Base-by-base conservation (phyloP, 2,329 filamentous ascomycete species). In the Ophiostoma piceae region DNA sequence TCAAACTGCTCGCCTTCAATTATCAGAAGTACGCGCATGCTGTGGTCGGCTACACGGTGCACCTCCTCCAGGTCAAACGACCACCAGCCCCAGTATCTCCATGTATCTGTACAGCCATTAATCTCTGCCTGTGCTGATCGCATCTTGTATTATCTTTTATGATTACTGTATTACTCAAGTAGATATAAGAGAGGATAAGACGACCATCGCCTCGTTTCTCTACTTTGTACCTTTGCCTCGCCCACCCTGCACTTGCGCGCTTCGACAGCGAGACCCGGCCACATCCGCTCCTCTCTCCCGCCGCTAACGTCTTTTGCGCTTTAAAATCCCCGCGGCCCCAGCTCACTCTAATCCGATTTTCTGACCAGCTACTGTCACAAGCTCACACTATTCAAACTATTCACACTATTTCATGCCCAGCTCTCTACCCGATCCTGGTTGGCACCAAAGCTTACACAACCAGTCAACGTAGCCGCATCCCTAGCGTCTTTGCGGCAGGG, bases 221-320 rank as follows among this genome's bases (percentile, higher is more conserved):
- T 60, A 60, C 12, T 62, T 62, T 62, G 14, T 19, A 47, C 43
- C 16, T 19, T 47, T 47, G 19, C 16, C 43, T 47, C 43, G 19
- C 19, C 43, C 43, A 47, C 43, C 19, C 6, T 47, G 9, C 22
- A 8, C 57, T 62, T 62, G 22, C 26, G 11, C 26, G 57, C 22
- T 62, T 32, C 57, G 32, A 26, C 51, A 22, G 9, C 26, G 14
- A 62, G 26, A 62, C 57, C 57, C 57, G 57, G 57, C 57, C 57
- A 62, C 26, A 62, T 62, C 57, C 57, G 57, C 57, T 26, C 26
- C 12, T 62, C 57, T 62, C 26, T 62, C 57, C 57, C 57, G 57
- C 57, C 57, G 57, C 57, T 62, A 62, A 62, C 57, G 26, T 57
- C 26, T 29, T 62, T 26, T 62, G 57, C 57, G n/a, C 51, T 26